These are phyloP conservation scores for Kockovaella imperatae DNA, from an alignment of 768 basidiomycete species.

Conservation along the genomic window DNA sequence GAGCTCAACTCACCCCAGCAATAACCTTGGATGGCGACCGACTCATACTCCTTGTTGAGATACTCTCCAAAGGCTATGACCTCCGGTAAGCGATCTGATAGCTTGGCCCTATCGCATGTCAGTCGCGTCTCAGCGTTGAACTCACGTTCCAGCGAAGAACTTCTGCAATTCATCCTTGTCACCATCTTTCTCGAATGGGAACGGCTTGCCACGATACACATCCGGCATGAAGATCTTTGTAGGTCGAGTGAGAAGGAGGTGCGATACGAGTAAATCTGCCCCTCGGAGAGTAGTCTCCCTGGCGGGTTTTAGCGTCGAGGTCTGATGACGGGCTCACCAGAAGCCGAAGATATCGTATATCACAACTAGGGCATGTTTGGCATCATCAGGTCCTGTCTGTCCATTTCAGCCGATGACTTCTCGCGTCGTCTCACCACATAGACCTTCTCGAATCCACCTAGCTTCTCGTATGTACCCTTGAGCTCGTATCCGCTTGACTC, in stretches of 20 bases:
- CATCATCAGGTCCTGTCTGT: constrained; percentile 49
- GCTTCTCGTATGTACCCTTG: constrained; percentile 21
- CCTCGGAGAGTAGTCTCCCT: constrained; percentile 48
- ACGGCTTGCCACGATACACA: constrained; percentile 55
- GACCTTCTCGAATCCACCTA: constrained; percentile 29
- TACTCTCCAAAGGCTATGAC: constrained; percentile 52
- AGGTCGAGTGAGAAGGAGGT: constrained; percentile 43
- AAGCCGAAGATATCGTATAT: constrained; percentile 63
- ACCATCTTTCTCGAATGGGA: constrained; percentile 53
- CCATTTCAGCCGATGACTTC: background rate
- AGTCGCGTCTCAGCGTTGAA: background rate
- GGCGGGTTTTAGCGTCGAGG: too few species aligned
- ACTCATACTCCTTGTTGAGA: constrained; percentile 47
- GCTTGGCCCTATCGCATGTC: constrained; percentile 20
- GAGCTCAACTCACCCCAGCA: constrained; percentile 30
- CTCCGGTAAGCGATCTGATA: constrained; percentile 50
- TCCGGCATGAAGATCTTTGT: constrained; percentile 62
- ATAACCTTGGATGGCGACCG: constrained; percentile 50
- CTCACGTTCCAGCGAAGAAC: constrained; percentile 54
- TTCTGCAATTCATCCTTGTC: constrained; percentile 53
- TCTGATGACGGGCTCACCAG: constrained; percentile 45
- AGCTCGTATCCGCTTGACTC: constrained; percentile 18
- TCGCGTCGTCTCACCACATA: constrained; percentile 21
- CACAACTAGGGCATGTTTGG: constrained; percentile 53
- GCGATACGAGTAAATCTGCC: constrained; percentile 55